Conservation (phyloP, 2,329 filamentous ascomycete species). For the Furcasterigmium sp. region DNA sequence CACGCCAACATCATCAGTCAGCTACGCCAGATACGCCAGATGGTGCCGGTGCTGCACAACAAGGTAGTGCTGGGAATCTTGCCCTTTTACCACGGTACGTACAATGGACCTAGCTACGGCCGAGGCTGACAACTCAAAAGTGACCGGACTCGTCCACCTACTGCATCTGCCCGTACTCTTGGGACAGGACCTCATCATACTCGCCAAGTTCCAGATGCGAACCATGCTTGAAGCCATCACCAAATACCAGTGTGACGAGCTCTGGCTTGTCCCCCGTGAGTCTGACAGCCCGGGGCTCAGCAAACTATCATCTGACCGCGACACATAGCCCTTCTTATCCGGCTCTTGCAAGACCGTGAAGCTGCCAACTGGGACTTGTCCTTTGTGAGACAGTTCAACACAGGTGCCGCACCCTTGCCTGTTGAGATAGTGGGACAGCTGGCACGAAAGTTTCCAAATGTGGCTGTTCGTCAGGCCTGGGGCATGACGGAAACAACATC, state of each 20-base stretch:
- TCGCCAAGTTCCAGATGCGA: slow-evolving; percentile 57
- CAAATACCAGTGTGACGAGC: slow-evolving; percentile 47
- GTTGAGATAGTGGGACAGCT: slow-evolving; percentile 52
- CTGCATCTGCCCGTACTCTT: slow-evolving; percentile 58
- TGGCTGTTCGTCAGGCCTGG: slow-evolving; percentile 60
- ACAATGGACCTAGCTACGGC: too few relatives aligned
- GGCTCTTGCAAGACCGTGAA: slow-evolving; percentile 48
- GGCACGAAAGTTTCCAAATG: slow-evolving; percentile 49
- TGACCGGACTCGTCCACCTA: slow-evolving; percentile 57
- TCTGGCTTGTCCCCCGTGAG: slow-evolving; percentile 48
- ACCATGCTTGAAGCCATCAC: slow-evolving; percentile 47
- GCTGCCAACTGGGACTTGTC: slow-evolving; percentile 51
- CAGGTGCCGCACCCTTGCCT: slow-evolving; percentile 54
- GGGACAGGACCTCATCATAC: slow-evolving; percentile 60
- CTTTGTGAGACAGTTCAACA: slow-evolving; percentile 49
- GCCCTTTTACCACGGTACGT: slow-evolving; percentile 46
- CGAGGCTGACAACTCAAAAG: slow-evolving; percentile 18
- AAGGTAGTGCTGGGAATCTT: slow-evolving; percentile 47
- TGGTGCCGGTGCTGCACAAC: slow-evolving; percentile 42
- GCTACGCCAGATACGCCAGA: slow-evolving; percentile 51
- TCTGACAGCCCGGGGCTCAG: background rate
- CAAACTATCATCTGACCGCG: background rate
- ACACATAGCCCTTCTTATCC: slow-evolving; percentile 53
- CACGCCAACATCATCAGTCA: slow-evolving; percentile 57
- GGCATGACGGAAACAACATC: slow-evolving; percentile 57